Evolutionary conservation across 345 rosid genomes (phyloP).

Genomic region (Carallia pectinifolia): DNA sequence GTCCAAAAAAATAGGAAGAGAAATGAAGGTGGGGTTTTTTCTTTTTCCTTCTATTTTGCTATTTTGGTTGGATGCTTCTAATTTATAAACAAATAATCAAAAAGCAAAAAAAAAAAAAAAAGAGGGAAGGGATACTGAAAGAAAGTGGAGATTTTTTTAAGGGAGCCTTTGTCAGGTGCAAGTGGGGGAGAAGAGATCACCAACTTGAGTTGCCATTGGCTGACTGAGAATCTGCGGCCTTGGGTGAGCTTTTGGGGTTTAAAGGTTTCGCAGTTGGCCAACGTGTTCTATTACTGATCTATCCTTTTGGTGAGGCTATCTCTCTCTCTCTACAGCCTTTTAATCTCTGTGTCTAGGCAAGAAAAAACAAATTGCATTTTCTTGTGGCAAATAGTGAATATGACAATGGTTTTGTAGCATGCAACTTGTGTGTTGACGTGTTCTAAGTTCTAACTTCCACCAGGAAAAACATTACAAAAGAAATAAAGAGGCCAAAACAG

Average conservation of each 20-base stretch:
- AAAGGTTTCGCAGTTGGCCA: slow-evolving; percentile 3
- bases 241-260: slow-evolving; percentile 5
- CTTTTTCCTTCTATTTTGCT: too few species aligned
- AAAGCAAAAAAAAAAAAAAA: background rate
- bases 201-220: slow-evolving; percentile 43
- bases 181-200: slow-evolving; percentile 39
- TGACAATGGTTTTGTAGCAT: background rate
- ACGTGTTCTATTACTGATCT: slow-evolving; percentile 49
- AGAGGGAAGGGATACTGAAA: background rate
- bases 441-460: background rate
- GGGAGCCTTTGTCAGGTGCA: slow-evolving; percentile 14
- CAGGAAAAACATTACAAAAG: background rate
- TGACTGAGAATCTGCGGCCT: slow-evolving; percentile 37
- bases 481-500: background rate
- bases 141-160: background rate
- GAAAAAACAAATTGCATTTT: background rate
- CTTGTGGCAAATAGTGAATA: background rate
- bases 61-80: background rate
- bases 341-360: too few species aligned
- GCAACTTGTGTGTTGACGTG: background rate
- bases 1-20: background rate
- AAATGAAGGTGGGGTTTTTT: too few species aligned
- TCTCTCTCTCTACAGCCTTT: too few species aligned
- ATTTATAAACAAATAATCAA: background rate
- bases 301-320: background rate